Evolutionary conservation across 2,329 filamentous ascomycete genomes (phyloP), one percentile per base, ranked within the genome.

Genomic region (Alternaria alternata): DNA sequence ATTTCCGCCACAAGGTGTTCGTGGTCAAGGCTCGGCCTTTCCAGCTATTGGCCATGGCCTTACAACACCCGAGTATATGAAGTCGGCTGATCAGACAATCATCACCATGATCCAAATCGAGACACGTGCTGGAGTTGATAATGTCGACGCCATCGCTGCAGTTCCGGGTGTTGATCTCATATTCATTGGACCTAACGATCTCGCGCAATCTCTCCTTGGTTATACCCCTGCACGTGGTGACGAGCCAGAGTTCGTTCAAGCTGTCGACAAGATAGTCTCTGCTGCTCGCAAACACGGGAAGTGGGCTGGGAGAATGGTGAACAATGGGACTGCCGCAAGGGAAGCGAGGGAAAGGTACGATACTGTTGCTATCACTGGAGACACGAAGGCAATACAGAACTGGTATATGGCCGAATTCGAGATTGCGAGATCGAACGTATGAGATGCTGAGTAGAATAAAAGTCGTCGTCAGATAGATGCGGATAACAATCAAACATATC

Each of bases 101-200:
- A 72, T 90, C 59, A 89, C 86, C 16, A 88, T 89, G 78, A 86
- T 90, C 11, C 88, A 90, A 74, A 90, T 91, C 53, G 88, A 91
- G 78, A 90, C 88, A 0, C 80, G 81, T 61, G 87, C 89, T 72
- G 88, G 88, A 0, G 78, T 90, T 14, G 84, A 82, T 47, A 82
- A 83, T 54, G 78, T 90, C 1, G 87, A 89, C 34, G 85, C 85
- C 48, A 90, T 91, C 73, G 87, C 87, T 42, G 81, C 84, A 36
- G 34, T 36, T 14, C 34, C 34, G 34, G 34, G 86, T 4, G 80
- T 90, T 22, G 88, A 91, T 62, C 83, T 88, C 5, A 77, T 90
- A 24, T 90, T 89, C 71, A 82, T 90, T 47, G 88, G 88, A 0
- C 88, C 88, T 2, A 90, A 89, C 70, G 88, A 90, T 68, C 81